Base-by-base conservation (phyloP, 1,284 basidiomycete genomes). In the Xerocomus nothofagi region DNA sequence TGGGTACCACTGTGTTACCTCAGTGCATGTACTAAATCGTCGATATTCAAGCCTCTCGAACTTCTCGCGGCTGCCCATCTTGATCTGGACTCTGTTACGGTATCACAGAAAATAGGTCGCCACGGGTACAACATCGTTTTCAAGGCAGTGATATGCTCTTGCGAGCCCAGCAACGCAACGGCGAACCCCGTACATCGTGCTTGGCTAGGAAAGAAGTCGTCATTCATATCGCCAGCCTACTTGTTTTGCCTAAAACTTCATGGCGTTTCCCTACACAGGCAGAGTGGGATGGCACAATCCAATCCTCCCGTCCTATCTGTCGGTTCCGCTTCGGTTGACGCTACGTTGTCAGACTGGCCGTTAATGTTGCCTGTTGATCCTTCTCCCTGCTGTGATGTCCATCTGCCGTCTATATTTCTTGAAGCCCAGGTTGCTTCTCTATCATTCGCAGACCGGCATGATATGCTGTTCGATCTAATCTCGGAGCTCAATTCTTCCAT, bases 301-400 rank as follows among this genome's bases (percentile, higher is more conserved):
- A 51, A 68, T 31, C 62, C 75, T 42, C 76, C 73, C 5, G 57
- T 87, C 26, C 51, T 81, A 40, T 72, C 69, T 20, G 49, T 83
- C n/a, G 73, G 74, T 14, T 62, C 66, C 3, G 55, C 79, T 24
- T 61, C 72, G 31, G 55, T 80, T 20, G 68, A 78, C 36, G 61
- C 72, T 3, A 63, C 87, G 23, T 61, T 74, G 17, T 78, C 77
- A 3, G 79, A 84, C 60, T 88, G 84, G 83, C 80, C 82, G 9
- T 65, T 73, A 26, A 67, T 66, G 26, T 15, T 57, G 17, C 38
- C 54, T 7, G 15, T 43, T 5, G 65, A 73, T n/a, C 78, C 80
- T 59, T 65, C 26, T 41, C 32, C 84, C 42, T 57, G 60, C n/a
- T 80, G 77, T 27, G 82, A 86, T 58, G 77, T 81, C 4, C 84